A percentile compares a stretch with the other conserved stretches of the same genome.
These are phyloP conservation scores for Cladosporium halotolerans DNA, from an alignment of 2,329 filamentous ascomycete genomes.

Conservation along the genomic window DNA sequence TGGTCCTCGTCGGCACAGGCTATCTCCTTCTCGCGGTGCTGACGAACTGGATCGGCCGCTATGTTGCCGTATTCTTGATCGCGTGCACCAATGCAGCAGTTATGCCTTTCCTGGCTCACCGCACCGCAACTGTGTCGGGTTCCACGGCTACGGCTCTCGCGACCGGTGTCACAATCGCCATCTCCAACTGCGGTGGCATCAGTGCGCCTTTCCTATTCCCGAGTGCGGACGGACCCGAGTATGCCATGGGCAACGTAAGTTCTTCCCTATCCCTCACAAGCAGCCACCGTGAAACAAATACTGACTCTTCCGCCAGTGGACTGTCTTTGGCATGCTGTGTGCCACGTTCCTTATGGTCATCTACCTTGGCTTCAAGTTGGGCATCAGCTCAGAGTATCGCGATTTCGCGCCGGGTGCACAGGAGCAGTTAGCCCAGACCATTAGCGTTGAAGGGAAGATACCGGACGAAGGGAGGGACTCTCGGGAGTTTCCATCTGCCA, in stretches of 20 bases:
- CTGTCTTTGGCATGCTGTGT: slow-evolving; percentile 14
- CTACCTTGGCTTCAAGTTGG: slow-evolving; percentile 14
- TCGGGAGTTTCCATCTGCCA: slow-evolving; percentile 3
- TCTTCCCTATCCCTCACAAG: not conserved
- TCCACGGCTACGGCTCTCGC: slow-evolving; percentile 14
- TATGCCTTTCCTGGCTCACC: slow-evolving; percentile 14
- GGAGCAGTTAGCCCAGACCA: slow-evolving; percentile 6
- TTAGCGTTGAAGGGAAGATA: slow-evolving; percentile 9
- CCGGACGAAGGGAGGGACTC: slow-evolving; percentile 7
- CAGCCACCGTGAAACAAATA: not conserved
- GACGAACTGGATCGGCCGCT: slow-evolving; percentile 14
- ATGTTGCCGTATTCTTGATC: slow-evolving; percentile 14
- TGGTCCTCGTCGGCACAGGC: slow-evolving; percentile 12
- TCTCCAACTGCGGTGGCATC: slow-evolving; percentile 15
- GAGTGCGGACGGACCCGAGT: slow-evolving; percentile 9
- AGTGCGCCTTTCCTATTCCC: slow-evolving; percentile 15
- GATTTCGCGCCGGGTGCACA: slow-evolving; percentile 10
- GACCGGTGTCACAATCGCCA: slow-evolving; percentile 14
- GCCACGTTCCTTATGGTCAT: slow-evolving; percentile 11
- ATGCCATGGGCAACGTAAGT: slow-evolving; percentile 14
- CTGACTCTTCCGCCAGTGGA: slow-evolving; percentile 11
- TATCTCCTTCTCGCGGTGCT: slow-evolving; percentile 14
- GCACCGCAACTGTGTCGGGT: slow-evolving; percentile 13
- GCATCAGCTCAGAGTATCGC: slow-evolving; percentile 13
- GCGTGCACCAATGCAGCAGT: slow-evolving; percentile 15